A percentile compares a stretch with the other conserved stretches of the same genome.
Conservation (phyloP, 306 rosid species). For the Lotus japonicus region DNA sequence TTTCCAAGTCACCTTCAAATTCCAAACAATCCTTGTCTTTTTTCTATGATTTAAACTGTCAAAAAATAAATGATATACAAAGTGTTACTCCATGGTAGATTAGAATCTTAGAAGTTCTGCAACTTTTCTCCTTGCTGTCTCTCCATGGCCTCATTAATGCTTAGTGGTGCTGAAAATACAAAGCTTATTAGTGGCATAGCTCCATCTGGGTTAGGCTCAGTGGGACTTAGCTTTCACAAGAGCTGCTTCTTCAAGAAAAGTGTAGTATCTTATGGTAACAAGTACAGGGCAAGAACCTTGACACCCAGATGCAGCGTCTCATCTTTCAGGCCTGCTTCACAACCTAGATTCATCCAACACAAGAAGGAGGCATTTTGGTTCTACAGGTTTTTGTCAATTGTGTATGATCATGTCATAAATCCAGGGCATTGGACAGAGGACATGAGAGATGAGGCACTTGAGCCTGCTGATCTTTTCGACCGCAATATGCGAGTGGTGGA, state of each 20-base stretch:
- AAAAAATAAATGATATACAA: too few species aligned
- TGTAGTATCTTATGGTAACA: constrained; percentile 25
- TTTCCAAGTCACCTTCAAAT: neutral
- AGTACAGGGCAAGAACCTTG: constrained; percentile 4
- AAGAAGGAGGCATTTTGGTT: constrained; percentile 87
- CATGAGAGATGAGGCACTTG: constrained; percentile 87
- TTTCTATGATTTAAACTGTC: neutral
- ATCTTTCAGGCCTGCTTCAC: constrained; percentile 59
- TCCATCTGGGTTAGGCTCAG: constrained; percentile 41
- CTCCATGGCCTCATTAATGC: constrained; percentile 39
- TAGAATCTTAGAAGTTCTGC: too few species aligned
- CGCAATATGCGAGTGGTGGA: constrained; percentile 68
- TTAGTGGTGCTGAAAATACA: constrained; percentile 46
- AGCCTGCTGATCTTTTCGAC: constrained; percentile 59
- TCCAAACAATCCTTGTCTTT: constrained; percentile 15
- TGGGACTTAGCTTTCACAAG: constrained; percentile 29
- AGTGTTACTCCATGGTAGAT: neutral
- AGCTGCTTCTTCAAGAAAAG: constrained; percentile 21
- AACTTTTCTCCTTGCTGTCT: neutral
- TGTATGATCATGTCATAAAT: constrained; percentile 71
- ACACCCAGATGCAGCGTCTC: constrained; percentile 29
- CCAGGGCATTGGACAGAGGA: constrained; percentile 94
- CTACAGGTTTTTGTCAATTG: constrained; percentile 67
- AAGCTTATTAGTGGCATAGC: constrained; percentile 31
- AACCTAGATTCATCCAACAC: constrained; percentile 80